Percentiles rank a stretch among this genome's conserved stretches.
Conservation (phyloP, 805 yeast species). For the Naumovozyma castellii region DNA sequence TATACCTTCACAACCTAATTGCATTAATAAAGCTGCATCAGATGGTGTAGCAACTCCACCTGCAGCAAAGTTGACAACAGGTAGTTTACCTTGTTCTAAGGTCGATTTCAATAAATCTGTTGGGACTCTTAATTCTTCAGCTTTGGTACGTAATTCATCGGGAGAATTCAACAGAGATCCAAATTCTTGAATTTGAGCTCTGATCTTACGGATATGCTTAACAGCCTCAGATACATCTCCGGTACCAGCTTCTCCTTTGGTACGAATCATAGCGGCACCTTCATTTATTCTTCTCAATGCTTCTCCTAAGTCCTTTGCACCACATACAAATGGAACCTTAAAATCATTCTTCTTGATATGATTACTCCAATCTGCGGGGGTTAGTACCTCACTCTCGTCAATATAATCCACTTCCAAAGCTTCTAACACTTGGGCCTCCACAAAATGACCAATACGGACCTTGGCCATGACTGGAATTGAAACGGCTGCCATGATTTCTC, state of each 20-base stretch:
- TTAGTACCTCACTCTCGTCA: slow-evolving; percentile 77
- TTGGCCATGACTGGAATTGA: slow-evolving; percentile 79
- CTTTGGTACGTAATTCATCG: slow-evolving; percentile 40
- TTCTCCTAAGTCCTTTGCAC: slow-evolving; percentile 74
- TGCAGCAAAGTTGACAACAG: slow-evolving; percentile 81
- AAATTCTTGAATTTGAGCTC: slow-evolving; percentile 37
- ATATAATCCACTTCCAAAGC: slow-evolving; percentile 67
- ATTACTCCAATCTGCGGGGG: slow-evolving; percentile 64
- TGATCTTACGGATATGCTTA: slow-evolving; percentile 57
- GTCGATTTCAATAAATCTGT: slow-evolving; percentile 39
- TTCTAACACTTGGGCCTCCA: slow-evolving; percentile 71
- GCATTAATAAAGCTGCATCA: slow-evolving; percentile 80
- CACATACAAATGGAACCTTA: slow-evolving; percentile 75
- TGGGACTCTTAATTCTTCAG: slow-evolving; percentile 53
- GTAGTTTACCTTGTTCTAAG: slow-evolving; percentile 46
- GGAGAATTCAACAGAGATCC: slow-evolving; percentile 34
- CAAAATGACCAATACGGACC: slow-evolving; percentile 73
- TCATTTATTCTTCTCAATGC: slow-evolving; percentile 69
- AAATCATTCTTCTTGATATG: slow-evolving; percentile 55
- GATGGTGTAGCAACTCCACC: slow-evolving; percentile 87
- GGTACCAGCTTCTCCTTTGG: slow-evolving; percentile 86
- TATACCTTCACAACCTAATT: slow-evolving; percentile 69
- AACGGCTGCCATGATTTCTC: slow-evolving; percentile 55
- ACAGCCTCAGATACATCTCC: slow-evolving; percentile 82
- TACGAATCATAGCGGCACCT: slow-evolving; percentile 82